Conservation (phyloP, 768 basidiomycete genomes). For the Macrolepiota fuliginosa region DNA sequence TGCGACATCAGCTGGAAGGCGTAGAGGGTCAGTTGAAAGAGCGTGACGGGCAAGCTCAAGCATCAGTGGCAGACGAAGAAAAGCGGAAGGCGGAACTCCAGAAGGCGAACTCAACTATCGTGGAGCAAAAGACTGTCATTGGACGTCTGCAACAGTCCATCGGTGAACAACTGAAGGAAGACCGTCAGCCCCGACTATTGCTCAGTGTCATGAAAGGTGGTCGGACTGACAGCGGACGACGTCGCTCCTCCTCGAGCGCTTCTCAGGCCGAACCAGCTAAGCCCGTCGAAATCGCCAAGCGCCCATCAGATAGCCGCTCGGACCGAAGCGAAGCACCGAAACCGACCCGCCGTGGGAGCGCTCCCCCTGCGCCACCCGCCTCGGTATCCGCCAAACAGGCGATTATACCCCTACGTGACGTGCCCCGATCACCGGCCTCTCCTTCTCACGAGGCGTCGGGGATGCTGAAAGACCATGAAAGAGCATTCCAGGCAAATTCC, state of each 20-base stretch:
- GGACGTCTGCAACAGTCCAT: slow-evolving; percentile 1
- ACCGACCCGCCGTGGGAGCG: neutral
- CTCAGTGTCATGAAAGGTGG: neutral
- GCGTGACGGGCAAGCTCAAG: neutral
- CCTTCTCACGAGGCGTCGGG: neutral
- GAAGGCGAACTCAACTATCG: neutral
- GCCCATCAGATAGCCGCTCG: neutral
- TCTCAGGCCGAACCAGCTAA: neutral
- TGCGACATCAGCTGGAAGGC: neutral
- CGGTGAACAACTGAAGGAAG: neutral
- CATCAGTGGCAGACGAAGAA: neutral
- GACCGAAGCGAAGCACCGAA: neutral
- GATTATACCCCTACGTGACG: neutral
- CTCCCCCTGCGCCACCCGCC: neutral
- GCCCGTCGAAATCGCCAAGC: neutral
- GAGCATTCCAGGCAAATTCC: neutral
- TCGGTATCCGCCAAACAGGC: neutral
- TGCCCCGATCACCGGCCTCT: neutral
- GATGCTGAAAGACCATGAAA: neutral
- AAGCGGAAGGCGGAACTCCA: neutral
- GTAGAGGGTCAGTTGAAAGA: neutral
- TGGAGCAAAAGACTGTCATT: slow-evolving; percentile 2
- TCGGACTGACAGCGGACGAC: neutral
- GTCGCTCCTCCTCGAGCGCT: neutral
- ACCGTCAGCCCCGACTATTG: neutral